Base-by-base conservation (phyloP, 352 stramenopile species). In the Elongisporangium prolatum region DNA sequence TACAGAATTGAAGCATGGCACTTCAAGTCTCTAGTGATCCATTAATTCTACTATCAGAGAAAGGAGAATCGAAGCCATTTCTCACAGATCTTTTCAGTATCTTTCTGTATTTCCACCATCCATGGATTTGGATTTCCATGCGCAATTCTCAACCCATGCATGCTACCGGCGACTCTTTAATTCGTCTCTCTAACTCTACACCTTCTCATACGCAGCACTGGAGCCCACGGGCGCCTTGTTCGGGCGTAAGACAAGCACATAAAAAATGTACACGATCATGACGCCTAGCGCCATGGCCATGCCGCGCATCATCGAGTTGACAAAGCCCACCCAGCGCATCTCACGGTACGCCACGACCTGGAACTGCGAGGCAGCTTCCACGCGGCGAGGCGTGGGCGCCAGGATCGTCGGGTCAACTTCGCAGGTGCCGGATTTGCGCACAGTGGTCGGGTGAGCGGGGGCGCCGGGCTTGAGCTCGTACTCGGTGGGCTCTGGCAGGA, bases 221-320 rank as follows among this genome's bases (percentile, higher is more conserved):
- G 67, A 81, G 3, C 65, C 60, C 4, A 50, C 58, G 11, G 72
- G 59, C 51, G 71, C 64, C 49, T 72, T 73, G 57, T 65, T 85
- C 61, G 61, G 70, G 44, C 81, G 77, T 57, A 89, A 65, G 37
- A 86, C 69, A n/a, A 93, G 61, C 58, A 93, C 60, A 62, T 91
- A 92, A 40, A 91, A 74, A 40, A 91, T 74, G 63, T 92, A 93
- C 51, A 92, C 81, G 57, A 91, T 86, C 72, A 96, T 82, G 21
- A 69, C 61, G n/a, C 86, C 85, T 14, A 93, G 67, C 6, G 77
- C 84, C 37, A 93, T 77, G 48, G 75, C 84, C n/a, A 90, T 44
- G 1, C 86, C 86, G 22, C 80, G 77, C 60, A 96, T 66, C 51
- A 91, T 54, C n/a, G 83, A 81, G 55, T 86, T 93, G 21, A 82